These are phyloP conservation scores for Mycena galopus DNA, from an alignment of 768 basidiomycete genomes.

Conservation along the genomic window DNA sequence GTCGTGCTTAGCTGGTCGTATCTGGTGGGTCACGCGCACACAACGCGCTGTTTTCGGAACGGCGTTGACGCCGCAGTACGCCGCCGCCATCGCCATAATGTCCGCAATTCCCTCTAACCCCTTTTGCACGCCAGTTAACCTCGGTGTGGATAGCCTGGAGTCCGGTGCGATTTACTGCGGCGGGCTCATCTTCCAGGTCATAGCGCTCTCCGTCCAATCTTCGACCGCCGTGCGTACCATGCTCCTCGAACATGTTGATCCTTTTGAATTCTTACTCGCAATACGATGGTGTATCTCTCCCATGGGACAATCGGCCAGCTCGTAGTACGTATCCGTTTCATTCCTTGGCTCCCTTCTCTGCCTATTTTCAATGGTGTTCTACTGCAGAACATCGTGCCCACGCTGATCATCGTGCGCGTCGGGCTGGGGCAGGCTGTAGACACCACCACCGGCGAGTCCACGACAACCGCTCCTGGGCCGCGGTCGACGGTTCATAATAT, in stretches of 20 bases:
- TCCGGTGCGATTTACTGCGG: conserved; percentile 30
- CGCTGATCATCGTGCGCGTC: conserved; percentile 28
- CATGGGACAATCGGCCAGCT: conserved; percentile 25
- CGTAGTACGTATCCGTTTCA: neutral
- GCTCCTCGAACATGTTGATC: too few species aligned
- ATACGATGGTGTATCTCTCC: conserved; percentile 17
- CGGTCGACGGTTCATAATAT: neutral
- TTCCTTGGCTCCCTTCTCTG: too few species aligned
- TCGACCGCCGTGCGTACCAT: neutral
- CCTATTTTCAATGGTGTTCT: too few species aligned
- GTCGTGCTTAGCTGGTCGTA: conserved; percentile 27
- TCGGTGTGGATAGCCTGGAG: conserved; percentile 5
- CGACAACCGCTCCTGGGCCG: neutral
- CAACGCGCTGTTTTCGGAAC: conserved; percentile 10
- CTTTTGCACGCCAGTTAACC: neutral
- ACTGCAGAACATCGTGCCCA: conserved; percentile 25
- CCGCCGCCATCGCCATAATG: conserved; percentile 27
- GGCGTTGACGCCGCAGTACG: conserved; percentile 3
- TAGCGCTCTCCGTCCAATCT: conserved; percentile 10
- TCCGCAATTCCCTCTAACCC: neutral
- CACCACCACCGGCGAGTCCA: neutral
- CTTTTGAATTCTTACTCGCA: too few species aligned
- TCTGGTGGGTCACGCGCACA: conserved; percentile 26
- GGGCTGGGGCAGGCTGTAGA: conserved; percentile 14
- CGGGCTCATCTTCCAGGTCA: conserved; percentile 25